phyloP scores from a whole-genome alignment of 148 eudicot species.

The Nepenthes gracilis region DNA sequence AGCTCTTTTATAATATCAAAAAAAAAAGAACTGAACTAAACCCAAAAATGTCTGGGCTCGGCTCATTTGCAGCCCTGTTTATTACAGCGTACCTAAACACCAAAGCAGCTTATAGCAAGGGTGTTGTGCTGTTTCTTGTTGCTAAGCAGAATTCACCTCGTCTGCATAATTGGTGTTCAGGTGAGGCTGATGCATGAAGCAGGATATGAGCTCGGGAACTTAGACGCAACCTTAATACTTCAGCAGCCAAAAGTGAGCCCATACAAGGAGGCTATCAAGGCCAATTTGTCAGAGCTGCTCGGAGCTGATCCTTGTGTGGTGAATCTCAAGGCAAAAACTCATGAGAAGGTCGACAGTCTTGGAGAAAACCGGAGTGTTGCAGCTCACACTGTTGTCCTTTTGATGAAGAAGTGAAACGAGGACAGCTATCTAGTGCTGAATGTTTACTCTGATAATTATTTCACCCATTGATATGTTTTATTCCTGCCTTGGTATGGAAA shows the following conservation, averaged over 20 bases:
- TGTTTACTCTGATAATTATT: too few species aligned
- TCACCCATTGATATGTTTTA: too few species aligned
- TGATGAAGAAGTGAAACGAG: constrained; percentile 52
- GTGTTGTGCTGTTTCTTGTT: too few species aligned
- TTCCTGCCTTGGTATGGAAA: too few species aligned
- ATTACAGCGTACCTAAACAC: neutral
- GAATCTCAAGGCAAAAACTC: constrained; percentile 91
- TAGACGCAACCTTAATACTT: constrained; percentile 90
- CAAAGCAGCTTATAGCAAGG: too few species aligned
- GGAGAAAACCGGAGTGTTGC: constrained; percentile 96
- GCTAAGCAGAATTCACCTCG: too few species aligned
- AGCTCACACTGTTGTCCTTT: constrained; percentile 85
- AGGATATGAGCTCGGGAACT: constrained; percentile 91
- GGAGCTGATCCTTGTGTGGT: constrained; percentile 82
- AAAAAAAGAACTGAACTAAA: too few species aligned
- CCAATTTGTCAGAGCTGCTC: constrained; percentile 63
- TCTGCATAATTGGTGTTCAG: constrained; percentile 19
- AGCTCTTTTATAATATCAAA: too few species aligned
- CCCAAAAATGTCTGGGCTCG: too few species aligned
- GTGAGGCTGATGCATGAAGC: constrained; percentile 90
- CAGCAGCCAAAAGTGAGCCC: constrained; percentile 88
- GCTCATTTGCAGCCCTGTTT: too few species aligned
- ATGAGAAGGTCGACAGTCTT: constrained; percentile 93
- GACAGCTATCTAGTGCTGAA: too few species aligned
- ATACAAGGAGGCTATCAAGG: constrained; percentile 70